Evolutionary conservation across 768 basidiomycete genomes (phyloP).

Genomic region (Mycena vulgaris): DNA sequence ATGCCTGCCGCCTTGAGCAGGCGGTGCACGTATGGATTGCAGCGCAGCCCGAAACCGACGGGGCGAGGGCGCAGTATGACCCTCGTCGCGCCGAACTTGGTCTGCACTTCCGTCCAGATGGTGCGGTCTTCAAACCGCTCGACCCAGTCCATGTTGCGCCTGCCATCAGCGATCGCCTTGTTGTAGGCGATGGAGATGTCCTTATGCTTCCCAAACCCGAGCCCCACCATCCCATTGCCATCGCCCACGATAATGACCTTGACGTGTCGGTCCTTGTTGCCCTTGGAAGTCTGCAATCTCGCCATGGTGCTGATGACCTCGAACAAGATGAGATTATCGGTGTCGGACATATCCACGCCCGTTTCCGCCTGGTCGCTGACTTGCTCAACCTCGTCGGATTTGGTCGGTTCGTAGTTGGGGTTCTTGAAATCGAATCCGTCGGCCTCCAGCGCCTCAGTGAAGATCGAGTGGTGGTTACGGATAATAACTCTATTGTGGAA

Average conservation of each 20-base stretch:
- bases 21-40: constrained; percentile 91
- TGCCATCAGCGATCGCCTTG: constrained; percentile 77
- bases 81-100: constrained; percentile 88
- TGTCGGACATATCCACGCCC: constrained; percentile 32
- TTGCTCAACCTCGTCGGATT: constrained; percentile 50
- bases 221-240: constrained; percentile 86
- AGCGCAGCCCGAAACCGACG: constrained; percentile 92
- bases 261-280: constrained; percentile 80
- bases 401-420: constrained; percentile 40
- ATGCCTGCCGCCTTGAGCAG: constrained; percentile 95
- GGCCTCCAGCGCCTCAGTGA: constrained; percentile 58
- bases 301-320: constrained; percentile 71
- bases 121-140: constrained; percentile 96
- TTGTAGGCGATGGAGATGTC: constrained; percentile 66
- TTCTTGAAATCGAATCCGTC: constrained; percentile 50
- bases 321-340: constrained; percentile 60
- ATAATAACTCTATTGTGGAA: constrained; percentile 75
- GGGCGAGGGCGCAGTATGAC: constrained; percentile 87
- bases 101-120: constrained; percentile 91
- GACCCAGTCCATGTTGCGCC: constrained; percentile 93
- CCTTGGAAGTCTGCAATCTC: constrained; percentile 94
- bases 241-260: constrained; percentile 84
- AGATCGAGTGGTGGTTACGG: constrained; percentile 82
- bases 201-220: constrained; percentile 85
- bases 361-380: constrained; percentile 45